Conservation (phyloP, 441 rosid species). For the Mallotus japonicus region DNA sequence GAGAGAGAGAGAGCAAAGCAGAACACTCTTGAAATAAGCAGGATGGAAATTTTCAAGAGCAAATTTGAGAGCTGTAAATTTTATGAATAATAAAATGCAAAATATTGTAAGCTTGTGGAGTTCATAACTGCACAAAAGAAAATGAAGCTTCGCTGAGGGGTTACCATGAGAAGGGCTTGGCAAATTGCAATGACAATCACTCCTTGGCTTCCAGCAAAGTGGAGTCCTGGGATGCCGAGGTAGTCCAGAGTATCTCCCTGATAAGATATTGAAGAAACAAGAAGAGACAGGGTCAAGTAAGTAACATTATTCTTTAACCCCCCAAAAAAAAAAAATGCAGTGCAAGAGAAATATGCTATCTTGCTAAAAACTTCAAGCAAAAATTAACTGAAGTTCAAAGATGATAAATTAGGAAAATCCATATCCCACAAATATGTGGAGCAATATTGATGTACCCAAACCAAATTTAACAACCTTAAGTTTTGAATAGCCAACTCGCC, state of each 20-base stretch:
- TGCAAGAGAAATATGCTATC: neutral
- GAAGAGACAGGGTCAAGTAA: neutral
- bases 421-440: neutral
- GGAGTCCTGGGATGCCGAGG: conserved; percentile 92
- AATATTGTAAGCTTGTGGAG: neutral
- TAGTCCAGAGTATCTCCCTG: conserved; percentile 94
- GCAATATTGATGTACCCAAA: conserved; percentile 5
- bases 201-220: conserved; percentile 94
- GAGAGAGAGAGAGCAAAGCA: neutral
- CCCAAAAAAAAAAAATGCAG: neutral
- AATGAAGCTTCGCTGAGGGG: neutral
- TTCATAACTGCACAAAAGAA: neutral
- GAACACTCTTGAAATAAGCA: no score
- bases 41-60: no score
- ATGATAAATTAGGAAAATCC: conserved; percentile 1
- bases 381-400: neutral
- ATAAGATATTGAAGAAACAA: conserved; percentile 12
- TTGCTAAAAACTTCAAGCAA: neutral
- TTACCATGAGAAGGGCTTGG: conserved; percentile 88
- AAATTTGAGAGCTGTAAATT: no score
- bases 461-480: conserved; percentile 52
- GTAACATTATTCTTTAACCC: neutral
- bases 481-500: conserved; percentile 93
- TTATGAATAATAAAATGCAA: neutral
- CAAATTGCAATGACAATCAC: conserved; percentile 80